Evolutionary conservation across 192 early-diverging fungal genomes (phyloP).

Genomic region (Backusella circina): DNA sequence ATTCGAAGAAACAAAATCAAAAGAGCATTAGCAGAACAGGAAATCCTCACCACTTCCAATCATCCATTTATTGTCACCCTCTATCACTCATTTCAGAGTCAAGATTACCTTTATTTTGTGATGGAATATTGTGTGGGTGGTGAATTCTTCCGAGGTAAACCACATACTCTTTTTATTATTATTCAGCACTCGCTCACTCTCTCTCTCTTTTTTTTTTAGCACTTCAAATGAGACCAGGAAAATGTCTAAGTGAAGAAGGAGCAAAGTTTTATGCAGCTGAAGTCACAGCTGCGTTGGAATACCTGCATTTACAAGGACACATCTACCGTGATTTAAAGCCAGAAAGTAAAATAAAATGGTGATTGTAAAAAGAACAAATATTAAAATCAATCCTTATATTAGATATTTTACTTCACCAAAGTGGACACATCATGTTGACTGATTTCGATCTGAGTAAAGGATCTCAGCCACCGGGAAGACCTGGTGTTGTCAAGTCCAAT

Average conservation of each 20-base stretch:
- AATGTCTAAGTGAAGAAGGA: constrained; percentile 85
- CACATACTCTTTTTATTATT: neutral
- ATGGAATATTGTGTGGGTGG: constrained; percentile 91
- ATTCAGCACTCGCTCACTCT: no score
- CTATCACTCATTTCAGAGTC: constrained; percentile 86
- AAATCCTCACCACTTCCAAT: constrained; percentile 72
- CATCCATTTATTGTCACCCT: constrained; percentile 89
- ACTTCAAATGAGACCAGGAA: constrained; percentile 85
- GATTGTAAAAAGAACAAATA: no score
- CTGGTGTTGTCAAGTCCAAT: constrained; percentile 60
- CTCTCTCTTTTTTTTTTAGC: constrained; percentile 40
- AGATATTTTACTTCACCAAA: constrained; percentile 90
- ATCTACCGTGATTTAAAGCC: constrained; percentile 99
- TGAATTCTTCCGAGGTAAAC: constrained; percentile 76
- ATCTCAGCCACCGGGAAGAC: constrained; percentile 75
- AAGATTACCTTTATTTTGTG: constrained; percentile 80
- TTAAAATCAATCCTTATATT: constrained; percentile 7
- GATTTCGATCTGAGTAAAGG: constrained; percentile 99
- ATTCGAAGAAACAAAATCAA: constrained; percentile 98
- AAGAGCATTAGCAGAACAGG: constrained; percentile 93
- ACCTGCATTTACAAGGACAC: constrained; percentile 93
- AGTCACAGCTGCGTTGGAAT: constrained; percentile 93
- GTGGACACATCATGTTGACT: constrained; percentile 97
- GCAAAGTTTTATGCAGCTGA: constrained; percentile 98
- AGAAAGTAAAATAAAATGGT: no score